Base-by-base conservation (phyloP, 2,329 filamentous ascomycete genomes). In the Aurifilum marmelostoma region DNA sequence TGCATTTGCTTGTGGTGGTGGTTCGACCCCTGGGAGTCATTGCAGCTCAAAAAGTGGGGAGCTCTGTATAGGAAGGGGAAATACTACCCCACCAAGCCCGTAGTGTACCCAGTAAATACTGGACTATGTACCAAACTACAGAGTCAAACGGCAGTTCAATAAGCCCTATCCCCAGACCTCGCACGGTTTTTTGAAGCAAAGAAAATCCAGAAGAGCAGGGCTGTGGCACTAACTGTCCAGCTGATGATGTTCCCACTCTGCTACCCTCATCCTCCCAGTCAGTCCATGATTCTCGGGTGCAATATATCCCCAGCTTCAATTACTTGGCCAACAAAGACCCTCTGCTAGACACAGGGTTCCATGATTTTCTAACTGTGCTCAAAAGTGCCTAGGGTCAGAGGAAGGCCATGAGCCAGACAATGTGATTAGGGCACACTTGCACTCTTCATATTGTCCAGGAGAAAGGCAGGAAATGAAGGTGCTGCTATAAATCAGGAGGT, bases 1-100 rank as follows among this genome's bases (percentile, higher is more conserved):
- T 27, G 50, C 47, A 52, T 27, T 8, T 72, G 71, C 75, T 75
- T 75, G 67, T 68, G 74, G 75, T 68, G 74, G 75, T 39, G 34
- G 34, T 21, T 21, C 16, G 16, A 43, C 47, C 47, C 47, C 37
- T 39, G 59, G 34, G 34, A 61, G 59, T 39, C 59, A 61, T 61
- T 39, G 59, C 37, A 62, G 34, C 59, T 39, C 37, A 29, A 62
- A 62, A 62, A 62, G 59, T 62, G 59, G 59, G 59, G 59, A 62
- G 59, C 59, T 62, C 21, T n/a, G 41, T 47, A 43, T 43, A 18
- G 59, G 59, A n/a, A 27, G 34, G 52, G 14, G 27, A 32, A n/a
- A 24, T 43, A 18, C 59, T 62, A 41, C 59, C 59, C 59, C 59
- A 62, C 59, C 34, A 41, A 18, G 12, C 11, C 34, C 59, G n/a